Evolutionary conservation across 495 filamentous ascomycete genomes (phyloP).

Genomic region (Saxophila tyrrhenica): DNA sequence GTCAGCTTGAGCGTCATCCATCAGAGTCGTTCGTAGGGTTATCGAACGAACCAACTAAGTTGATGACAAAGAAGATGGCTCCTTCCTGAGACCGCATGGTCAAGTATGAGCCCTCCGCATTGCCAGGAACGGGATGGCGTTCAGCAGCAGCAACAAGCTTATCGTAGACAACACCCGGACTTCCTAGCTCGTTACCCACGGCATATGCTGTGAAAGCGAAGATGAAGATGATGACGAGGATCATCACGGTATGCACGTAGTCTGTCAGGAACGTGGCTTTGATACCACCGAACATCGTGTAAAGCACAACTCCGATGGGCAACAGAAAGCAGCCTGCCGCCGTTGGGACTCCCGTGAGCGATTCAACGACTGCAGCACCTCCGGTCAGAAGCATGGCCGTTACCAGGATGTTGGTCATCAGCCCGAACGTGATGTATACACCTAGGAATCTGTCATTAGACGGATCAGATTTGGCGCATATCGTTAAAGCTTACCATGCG

Average conservation of each 20-base stretch:
- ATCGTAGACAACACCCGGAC: conserved; percentile 72
- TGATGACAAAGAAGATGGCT: conserved; percentile 94
- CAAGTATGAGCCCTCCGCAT: conserved; percentile 74
- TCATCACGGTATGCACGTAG: conserved; percentile 77
- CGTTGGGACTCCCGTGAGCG: conserved; percentile 76
- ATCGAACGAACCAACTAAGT: conserved; percentile 32
- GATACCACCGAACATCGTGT: conserved; percentile 63
- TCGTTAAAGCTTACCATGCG: no score
- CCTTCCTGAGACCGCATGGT: conserved; percentile 84
- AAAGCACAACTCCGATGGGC: conserved; percentile 66
- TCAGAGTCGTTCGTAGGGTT: background rate
- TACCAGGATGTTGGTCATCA: conserved; percentile 43
- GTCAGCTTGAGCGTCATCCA: background rate
- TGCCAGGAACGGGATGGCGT: conserved; percentile 69
- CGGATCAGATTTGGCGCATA: no score
- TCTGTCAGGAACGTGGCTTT: conserved; percentile 67
- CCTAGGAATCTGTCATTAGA: no score
- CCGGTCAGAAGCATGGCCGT: conserved; percentile 91
- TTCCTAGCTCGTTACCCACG: conserved; percentile 63
- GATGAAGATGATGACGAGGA: conserved; percentile 80
- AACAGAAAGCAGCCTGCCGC: conserved; percentile 85
- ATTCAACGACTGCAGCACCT: conserved; percentile 74
- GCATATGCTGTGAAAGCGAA: conserved; percentile 84
- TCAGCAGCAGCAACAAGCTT: conserved; percentile 58
- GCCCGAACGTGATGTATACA: conserved; percentile 30